A percentile compares a stretch with the other conserved stretches of the same genome.
Evolutionary conservation across 2,329 filamentous ascomycete genomes (phyloP).

Genomic region (Paramyrothecium roridum): DNA sequence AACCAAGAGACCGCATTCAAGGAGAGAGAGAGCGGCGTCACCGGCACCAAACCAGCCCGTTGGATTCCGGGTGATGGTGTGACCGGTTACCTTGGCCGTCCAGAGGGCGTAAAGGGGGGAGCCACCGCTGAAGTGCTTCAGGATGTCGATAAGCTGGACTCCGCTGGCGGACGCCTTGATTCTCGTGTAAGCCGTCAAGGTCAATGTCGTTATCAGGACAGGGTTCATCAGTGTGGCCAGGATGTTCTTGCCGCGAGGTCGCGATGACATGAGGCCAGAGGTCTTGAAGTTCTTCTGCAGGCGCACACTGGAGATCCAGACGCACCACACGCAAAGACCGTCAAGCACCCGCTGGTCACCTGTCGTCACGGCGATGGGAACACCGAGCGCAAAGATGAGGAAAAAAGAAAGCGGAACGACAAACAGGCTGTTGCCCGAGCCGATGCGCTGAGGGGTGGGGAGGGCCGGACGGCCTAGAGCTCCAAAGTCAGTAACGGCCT

Average conservation of each 20-base stretch:
- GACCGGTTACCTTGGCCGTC: constrained; percentile 15
- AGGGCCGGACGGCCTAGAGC: neutral
- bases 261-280: neutral
- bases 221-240: constrained; percentile 42
- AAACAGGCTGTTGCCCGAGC: neutral
- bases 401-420: constrained; percentile 27
- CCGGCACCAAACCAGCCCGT: constrained; percentile 40
- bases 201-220: constrained; percentile 43
- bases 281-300: constrained; percentile 34
- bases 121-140: constrained; percentile 28
- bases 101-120: constrained; percentile 31
- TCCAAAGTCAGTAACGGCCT: neutral
- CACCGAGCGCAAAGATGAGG: constrained; percentile 31
- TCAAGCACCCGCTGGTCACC: constrained; percentile 39
- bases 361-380: constrained; percentile 32
- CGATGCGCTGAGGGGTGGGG: neutral
- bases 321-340: constrained; percentile 41
- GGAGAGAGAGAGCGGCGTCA: constrained; percentile 43
- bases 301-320: constrained; percentile 43
- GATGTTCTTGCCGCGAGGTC: constrained; percentile 19
- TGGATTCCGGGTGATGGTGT: constrained; percentile 9
- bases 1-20: constrained; percentile 47
- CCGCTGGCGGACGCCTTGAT: constrained; percentile 30
- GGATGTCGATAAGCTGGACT: constrained; percentile 23
- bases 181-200: constrained; percentile 40